Percentiles rank a stretch among this genome's conserved stretches.
These are phyloP conservation scores for Populus tomentosa DNA, from an alignment of 441 rosid species.

Conservation along the genomic window DNA sequence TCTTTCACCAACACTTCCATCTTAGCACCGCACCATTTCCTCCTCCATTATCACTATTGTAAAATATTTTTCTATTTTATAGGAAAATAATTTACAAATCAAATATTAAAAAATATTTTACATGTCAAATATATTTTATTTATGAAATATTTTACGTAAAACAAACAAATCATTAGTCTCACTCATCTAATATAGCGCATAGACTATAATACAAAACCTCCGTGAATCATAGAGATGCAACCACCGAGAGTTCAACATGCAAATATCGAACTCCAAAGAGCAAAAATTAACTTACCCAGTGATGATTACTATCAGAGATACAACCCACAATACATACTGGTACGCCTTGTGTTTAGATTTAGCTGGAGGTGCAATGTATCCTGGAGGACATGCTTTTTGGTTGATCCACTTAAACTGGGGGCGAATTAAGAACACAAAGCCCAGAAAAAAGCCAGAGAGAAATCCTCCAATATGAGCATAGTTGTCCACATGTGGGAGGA, in stretches of 20 bases:
- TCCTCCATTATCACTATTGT: too few relatives aligned
- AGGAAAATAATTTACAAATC: too few relatives aligned
- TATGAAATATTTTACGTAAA: too few relatives aligned
- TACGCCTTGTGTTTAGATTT: constrained; percentile 74
- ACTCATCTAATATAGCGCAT: background rate
- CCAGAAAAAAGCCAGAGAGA: constrained; percentile 80
- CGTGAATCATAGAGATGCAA: background rate
- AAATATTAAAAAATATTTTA: too few relatives aligned
- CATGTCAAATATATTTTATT: too few relatives aligned
- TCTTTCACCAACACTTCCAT: too few relatives aligned
- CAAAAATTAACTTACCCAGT: constrained; percentile 44
- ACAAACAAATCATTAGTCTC: too few relatives aligned
- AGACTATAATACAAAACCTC: background rate
- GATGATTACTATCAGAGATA: constrained; percentile 48
- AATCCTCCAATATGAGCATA: constrained; percentile 96
- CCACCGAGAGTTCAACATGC: background rate
- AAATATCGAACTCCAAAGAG: background rate
- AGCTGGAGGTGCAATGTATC: constrained; percentile 35
- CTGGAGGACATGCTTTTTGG: constrained; percentile 53
- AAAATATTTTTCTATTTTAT: too few relatives aligned
- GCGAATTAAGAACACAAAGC: constrained; percentile 75
- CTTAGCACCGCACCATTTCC: too few relatives aligned
- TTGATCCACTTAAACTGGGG: constrained; percentile 83
- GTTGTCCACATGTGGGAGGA: constrained; percentile 92
- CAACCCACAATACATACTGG: constrained; percentile 65